These are phyloP conservation scores for Kondoa subrosea DNA, from an alignment of 768 basidiomycete genomes.

Conservation along the genomic window DNA sequence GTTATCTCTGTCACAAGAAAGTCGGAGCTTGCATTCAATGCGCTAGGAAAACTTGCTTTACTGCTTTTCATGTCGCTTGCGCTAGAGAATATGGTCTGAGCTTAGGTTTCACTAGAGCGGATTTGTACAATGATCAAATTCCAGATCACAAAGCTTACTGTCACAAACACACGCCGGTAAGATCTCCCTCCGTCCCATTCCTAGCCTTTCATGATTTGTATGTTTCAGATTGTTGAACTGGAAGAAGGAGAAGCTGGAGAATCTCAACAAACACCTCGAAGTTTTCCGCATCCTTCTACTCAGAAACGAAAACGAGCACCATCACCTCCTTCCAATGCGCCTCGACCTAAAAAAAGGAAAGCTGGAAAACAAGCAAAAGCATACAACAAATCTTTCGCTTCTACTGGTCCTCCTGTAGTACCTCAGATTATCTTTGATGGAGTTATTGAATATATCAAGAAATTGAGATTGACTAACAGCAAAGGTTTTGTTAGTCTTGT, in stretches of 20 bases:
- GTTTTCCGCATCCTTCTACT: neutral
- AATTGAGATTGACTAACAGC: constrained; percentile 54
- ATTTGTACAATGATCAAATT: constrained; percentile 33
- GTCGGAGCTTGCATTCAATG: constrained; percentile 91
- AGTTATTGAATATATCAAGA: constrained; percentile 47
- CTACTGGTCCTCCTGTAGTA: constrained; percentile 64
- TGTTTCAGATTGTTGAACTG: neutral
- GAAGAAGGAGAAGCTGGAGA: neutral
- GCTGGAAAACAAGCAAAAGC: constrained; percentile 27
- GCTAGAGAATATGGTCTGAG: constrained; percentile 70
- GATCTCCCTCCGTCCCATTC: constrained; percentile 29
- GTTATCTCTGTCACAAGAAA: constrained; percentile 46
- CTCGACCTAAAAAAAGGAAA: constrained; percentile 19
- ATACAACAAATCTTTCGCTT: constrained; percentile 18
- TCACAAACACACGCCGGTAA: constrained; percentile 75
- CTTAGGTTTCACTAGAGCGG: constrained; percentile 33
- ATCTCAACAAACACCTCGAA: neutral
- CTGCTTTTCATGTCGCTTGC: constrained; percentile 88
- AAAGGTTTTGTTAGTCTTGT: constrained; percentile 55
- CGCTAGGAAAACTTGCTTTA: constrained; percentile 69
- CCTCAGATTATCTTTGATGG: constrained; percentile 67
- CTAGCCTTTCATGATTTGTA: neutral
- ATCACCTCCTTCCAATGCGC: constrained; percentile 20
- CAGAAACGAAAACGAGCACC: constrained; percentile 7
- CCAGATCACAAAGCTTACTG: constrained; percentile 48